Percentiles rank a stretch among this genome's conserved stretches.
These are phyloP conservation scores for Naganishia kalamii DNA, from an alignment of 768 basidiomycete genomes.

Conservation along the genomic window DNA sequence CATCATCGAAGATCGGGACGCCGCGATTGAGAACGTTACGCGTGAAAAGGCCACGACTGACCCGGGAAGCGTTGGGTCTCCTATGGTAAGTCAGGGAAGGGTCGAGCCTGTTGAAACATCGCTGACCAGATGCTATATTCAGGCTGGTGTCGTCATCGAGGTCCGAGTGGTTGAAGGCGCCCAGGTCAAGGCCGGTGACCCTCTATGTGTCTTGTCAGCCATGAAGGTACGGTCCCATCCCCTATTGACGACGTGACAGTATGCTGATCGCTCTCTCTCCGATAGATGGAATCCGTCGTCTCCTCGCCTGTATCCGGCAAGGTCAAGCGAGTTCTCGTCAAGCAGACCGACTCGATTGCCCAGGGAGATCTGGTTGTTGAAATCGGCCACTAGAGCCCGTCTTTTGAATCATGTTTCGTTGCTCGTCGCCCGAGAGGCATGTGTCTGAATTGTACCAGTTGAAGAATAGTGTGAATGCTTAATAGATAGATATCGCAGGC, in stretches of 20 bases:
- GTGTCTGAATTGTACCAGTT: too few relatives aligned
- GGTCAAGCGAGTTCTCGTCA: slow-evolving; percentile 84
- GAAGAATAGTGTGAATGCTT: too few relatives aligned
- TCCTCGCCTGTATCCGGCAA: slow-evolving; percentile 95
- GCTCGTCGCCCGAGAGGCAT: too few relatives aligned
- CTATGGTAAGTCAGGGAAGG: slow-evolving; percentile 60
- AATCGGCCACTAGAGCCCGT: slow-evolving; percentile 58
- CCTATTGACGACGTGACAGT: background rate
- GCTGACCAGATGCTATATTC: background rate
- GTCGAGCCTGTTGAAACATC: background rate
- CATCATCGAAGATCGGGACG: slow-evolving; percentile 90
- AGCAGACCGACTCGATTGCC: slow-evolving; percentile 89
- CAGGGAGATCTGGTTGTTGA: slow-evolving; percentile 88
- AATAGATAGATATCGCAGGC: too few relatives aligned
- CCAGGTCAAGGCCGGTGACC: slow-evolving; percentile 97
- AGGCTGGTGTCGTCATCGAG: slow-evolving; percentile 84
- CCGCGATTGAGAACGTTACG: slow-evolving; percentile 87
- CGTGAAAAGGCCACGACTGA: slow-evolving; percentile 90
- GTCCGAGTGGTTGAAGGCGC: slow-evolving; percentile 96
- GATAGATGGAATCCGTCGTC: slow-evolving; percentile 93
- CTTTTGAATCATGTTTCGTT: too few relatives aligned
- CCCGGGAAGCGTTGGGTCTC: slow-evolving; percentile 93
- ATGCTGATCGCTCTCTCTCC: slow-evolving; percentile 30
- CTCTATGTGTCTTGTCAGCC: slow-evolving; percentile 86
- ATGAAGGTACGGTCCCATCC: slow-evolving; percentile 66